Evolutionary conservation across 108 stramenopile genomes (phyloP).

Genomic region (Cyclotella kingstonii): DNA sequence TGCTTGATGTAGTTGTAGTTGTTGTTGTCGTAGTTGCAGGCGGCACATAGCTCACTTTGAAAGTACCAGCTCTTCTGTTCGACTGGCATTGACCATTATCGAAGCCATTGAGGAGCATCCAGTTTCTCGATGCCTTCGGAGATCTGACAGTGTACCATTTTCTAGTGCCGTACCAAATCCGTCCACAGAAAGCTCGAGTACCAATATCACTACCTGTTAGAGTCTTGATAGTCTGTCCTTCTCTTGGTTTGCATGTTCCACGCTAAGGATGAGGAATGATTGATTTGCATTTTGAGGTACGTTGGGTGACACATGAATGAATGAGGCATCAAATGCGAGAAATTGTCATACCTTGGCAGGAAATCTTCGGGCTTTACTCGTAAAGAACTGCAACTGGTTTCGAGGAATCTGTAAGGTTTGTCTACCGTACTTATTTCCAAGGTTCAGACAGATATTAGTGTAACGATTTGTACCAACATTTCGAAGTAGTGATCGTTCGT

Average conservation of each 20-base stretch:
- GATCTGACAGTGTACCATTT: background rate
- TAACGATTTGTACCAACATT: background rate
- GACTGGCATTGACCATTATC: background rate
- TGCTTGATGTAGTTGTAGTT: slow-evolving; percentile 6
- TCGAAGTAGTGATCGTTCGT: background rate
- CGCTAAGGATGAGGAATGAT: background rate
- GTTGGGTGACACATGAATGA: background rate
- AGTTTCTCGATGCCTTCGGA: background rate
- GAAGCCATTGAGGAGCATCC: slow-evolving; percentile 10
- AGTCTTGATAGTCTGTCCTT: slow-evolving; percentile 2
- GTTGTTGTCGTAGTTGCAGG: background rate
- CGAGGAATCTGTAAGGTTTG: slow-evolving; percentile 7
- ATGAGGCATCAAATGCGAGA: background rate
- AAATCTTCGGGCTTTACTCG: slow-evolving; percentile 1
- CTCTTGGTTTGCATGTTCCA: background rate
- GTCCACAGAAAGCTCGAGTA: slow-evolving; percentile 1
- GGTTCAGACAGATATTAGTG: slow-evolving; percentile 2
- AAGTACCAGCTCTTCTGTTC: background rate
- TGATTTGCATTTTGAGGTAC: background rate
- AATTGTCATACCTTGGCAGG: slow-evolving; percentile 1
- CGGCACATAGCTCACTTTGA: background rate
- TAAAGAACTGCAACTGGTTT: slow-evolving; percentile 3
- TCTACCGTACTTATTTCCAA: background rate
- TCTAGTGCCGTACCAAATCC: background rate
- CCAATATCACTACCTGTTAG: background rate